Conservation (phyloP, 139 green algal genomes). For the Chlamydomonas sp. region DNA sequence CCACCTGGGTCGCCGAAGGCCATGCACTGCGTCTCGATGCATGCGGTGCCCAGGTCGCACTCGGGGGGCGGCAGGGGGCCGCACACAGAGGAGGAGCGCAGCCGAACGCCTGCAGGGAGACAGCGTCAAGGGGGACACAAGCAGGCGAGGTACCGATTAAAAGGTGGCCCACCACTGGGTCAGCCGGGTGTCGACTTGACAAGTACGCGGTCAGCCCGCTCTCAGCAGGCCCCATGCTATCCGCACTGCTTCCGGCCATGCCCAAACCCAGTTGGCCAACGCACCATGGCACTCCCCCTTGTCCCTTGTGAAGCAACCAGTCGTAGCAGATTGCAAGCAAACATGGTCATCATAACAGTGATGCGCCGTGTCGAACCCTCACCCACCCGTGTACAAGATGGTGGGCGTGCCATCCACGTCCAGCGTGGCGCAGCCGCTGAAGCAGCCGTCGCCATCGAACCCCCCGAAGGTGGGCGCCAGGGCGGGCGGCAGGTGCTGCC, state of each 20-base stretch:
- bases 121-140: neutral
- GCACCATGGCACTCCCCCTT: too few relatives aligned
- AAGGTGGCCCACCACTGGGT: too few relatives aligned
- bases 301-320: too few relatives aligned
- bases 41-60: slow-evolving; percentile 69
- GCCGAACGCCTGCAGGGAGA: slow-evolving; percentile 69
- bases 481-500: slow-evolving; percentile 75
- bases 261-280: too few relatives aligned
- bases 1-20: slow-evolving; percentile 61
- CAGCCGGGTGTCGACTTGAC: too few relatives aligned
- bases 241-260: too few relatives aligned
- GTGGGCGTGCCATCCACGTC: slow-evolving; percentile 57
- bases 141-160: too few relatives aligned
- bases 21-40: slow-evolving; percentile 78
- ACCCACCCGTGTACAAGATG: slow-evolving; percentile 71
- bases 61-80: slow-evolving; percentile 50
- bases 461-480: slow-evolving; percentile 64
- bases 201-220: too few relatives aligned
- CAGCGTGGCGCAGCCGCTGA: slow-evolving; percentile 67
- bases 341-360: too few relatives aligned
- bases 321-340: too few relatives aligned
- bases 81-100: slow-evolving; percentile 66
- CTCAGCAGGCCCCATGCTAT: too few relatives aligned
- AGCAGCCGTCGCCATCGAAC: slow-evolving; percentile 72
- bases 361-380: slow-evolving; percentile 18